These are phyloP conservation scores for Metarhizium robertsii DNA, from an alignment of 2,329 filamentous ascomycete genomes.

Conservation along the genomic window DNA sequence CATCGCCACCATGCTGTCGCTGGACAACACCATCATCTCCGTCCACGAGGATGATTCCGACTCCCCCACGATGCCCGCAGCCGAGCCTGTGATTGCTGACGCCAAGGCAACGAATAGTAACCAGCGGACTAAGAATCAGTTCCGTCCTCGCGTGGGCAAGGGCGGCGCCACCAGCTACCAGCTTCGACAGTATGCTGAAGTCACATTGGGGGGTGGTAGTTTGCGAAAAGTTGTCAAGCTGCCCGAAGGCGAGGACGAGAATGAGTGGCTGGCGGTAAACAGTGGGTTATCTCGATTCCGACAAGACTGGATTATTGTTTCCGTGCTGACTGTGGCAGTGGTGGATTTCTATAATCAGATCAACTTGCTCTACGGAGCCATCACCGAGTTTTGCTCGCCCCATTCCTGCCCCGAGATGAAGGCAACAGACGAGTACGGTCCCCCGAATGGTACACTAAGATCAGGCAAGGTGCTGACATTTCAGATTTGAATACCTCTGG, in stretches of 20 bases:
- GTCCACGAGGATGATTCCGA: conserved; percentile 17
- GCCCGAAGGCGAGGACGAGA: conserved; percentile 93
- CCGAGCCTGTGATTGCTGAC: conserved; percentile 21
- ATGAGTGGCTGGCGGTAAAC: conserved; percentile 98
- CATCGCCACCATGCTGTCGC: conserved; percentile 20
- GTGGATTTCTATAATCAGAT: conserved; percentile 99
- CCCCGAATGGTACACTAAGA: neutral
- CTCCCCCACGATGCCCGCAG: conserved; percentile 11
- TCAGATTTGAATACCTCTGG: conserved; percentile 96
- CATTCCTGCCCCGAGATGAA: conserved; percentile 99
- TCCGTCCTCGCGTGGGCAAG: conserved; percentile 81
- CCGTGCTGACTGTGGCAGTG: conserved; percentile 43
- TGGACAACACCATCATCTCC: conserved; percentile 21
- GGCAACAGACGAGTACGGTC: conserved; percentile 89
- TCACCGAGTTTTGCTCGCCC: conserved; percentile 97
- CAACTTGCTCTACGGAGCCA: conserved; percentile 95
- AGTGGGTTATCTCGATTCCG: conserved; percentile 44
- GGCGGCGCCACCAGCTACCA: conserved; percentile 84
- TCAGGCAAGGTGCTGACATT: neutral
- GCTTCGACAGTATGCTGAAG: conserved; percentile 94
- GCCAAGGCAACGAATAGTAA: conserved; percentile 34
- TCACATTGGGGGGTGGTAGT: conserved; percentile 89
- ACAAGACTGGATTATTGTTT: neutral
- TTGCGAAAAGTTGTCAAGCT: conserved; percentile 93
- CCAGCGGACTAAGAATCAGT: conserved; percentile 80